A percentile compares a stretch with the other conserved stretches of the same genome.
These are phyloP conservation scores for Rhizopogon rudus DNA, from an alignment of 768 basidiomycete genomes.

Conservation along the genomic window DNA sequence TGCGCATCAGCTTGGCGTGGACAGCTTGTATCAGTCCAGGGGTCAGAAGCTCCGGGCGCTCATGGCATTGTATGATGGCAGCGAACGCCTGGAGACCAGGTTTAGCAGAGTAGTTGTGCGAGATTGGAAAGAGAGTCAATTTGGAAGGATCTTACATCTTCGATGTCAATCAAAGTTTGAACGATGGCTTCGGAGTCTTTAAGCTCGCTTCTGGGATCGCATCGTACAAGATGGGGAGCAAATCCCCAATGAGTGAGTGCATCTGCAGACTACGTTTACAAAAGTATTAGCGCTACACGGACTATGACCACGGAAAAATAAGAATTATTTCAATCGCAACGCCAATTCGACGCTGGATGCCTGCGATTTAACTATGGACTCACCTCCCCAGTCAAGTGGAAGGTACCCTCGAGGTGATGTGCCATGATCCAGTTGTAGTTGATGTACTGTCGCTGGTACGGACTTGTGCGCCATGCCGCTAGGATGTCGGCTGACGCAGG, in stretches of 20 bases:
- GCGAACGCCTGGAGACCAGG: slow-evolving; percentile 18
- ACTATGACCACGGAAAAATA: too few species aligned
- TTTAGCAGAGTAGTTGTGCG: not conserved
- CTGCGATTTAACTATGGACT: not conserved
- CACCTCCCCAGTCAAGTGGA: not conserved
- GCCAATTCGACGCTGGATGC: not conserved
- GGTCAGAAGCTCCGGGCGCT: slow-evolving; percentile 20
- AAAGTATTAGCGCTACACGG: not conserved
- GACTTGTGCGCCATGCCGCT: slow-evolving; percentile 18
- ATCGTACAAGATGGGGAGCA: slow-evolving; percentile 17
- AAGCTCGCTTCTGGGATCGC: slow-evolving; percentile 17
- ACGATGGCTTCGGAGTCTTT: slow-evolving; percentile 18
- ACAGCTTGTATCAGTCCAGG: slow-evolving; percentile 24
- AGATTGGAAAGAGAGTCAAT: not conserved
- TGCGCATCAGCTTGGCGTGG: slow-evolving; percentile 24
- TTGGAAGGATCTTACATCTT: slow-evolving; percentile 14
- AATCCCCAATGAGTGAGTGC: slow-evolving; percentile 23
- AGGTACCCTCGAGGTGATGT: slow-evolving; percentile 13
- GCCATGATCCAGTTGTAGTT: slow-evolving; percentile 28
- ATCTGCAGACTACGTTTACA: slow-evolving; percentile 18
- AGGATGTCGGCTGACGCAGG: slow-evolving; percentile 20
- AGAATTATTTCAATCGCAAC: not conserved
- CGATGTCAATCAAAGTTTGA: slow-evolving; percentile 17
- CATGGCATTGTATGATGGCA: slow-evolving; percentile 15
- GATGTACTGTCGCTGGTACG: slow-evolving; percentile 21